phyloP scores from a whole-genome alignment of 1,284 basidiomycete genomes.

The Singerocomus inundabilis region DNA sequence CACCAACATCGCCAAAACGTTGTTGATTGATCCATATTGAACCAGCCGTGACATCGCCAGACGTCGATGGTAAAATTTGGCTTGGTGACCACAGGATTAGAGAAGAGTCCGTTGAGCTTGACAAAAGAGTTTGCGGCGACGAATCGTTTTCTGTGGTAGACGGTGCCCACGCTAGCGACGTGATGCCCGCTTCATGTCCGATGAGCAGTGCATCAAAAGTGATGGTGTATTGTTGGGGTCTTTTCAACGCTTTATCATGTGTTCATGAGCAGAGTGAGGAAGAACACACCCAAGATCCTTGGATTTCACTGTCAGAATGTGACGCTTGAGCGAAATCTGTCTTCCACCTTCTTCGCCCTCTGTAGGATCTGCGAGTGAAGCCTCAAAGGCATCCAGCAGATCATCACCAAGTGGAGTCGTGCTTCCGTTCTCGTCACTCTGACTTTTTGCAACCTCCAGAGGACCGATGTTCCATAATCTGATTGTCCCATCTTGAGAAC shows the following conservation, averaged over 20 bases:
- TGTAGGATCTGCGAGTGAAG: constrained; percentile 63
- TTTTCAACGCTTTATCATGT: constrained; percentile 28
- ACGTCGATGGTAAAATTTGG: constrained; percentile 39
- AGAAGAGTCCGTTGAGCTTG: constrained; percentile 90
- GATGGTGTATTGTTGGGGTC: constrained; percentile 65
- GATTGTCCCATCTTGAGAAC: constrained; percentile 90
- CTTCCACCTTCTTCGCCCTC: constrained; percentile 70
- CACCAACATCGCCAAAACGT: constrained; percentile 90
- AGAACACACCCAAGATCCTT: constrained; percentile 45
- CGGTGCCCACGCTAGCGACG: constrained; percentile 79
- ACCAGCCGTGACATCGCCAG: constrained; percentile 37
- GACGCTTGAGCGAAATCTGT: constrained; percentile 83
- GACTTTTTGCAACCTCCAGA: constrained; percentile 26
- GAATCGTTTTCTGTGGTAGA: constrained; percentile 15
- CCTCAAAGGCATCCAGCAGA: constrained; percentile 84
- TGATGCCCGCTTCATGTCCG: constrained; percentile 92
- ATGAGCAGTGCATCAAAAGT: constrained; percentile 90
- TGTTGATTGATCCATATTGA: constrained; percentile 87
- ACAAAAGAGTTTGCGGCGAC: constrained; percentile 61
- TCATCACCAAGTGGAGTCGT: constrained; percentile 54
- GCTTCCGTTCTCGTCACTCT: constrained; percentile 10
- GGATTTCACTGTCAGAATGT: constrained; percentile 66
- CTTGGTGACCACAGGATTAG: constrained; percentile 90
- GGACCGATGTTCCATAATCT: constrained; percentile 81
- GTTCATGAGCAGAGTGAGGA: neutral